These are phyloP conservation scores for Hirsutella rhossiliensis DNA, from an alignment of 2,329 filamentous ascomycete genomes.

Conservation along the genomic window DNA sequence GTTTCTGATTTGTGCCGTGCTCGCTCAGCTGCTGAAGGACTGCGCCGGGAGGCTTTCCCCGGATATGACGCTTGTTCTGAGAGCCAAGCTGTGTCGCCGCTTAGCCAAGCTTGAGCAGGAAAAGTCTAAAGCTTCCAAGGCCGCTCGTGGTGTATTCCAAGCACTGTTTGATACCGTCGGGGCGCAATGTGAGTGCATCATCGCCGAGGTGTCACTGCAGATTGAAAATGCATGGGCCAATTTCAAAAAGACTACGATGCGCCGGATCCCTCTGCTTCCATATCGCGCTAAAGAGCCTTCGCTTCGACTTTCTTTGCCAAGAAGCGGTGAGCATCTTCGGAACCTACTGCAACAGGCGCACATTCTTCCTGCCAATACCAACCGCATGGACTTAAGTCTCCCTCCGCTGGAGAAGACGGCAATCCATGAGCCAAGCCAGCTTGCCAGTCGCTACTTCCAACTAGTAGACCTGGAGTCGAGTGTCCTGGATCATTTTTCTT, in stretches of 20 bases:
- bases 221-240: slow-evolving; percentile 18
- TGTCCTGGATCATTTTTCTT: background rate
- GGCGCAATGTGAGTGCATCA: background rate
- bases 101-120: slow-evolving; percentile 41
- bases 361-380: background rate
- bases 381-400: background rate
- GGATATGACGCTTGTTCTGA: slow-evolving; percentile 9
- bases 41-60: slow-evolving; percentile 5
- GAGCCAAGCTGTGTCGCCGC: slow-evolving; percentile 42
- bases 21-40: slow-evolving; percentile 34
- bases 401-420: background rate
- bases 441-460: background rate
- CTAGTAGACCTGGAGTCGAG: slow-evolving; percentile 2
- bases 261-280: slow-evolving; percentile 29
- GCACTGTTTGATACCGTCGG: background rate
- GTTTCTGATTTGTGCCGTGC: slow-evolving; percentile 34
- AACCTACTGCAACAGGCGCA: background rate
- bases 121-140: background rate
- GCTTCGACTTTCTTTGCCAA: slow-evolving; percentile 23
- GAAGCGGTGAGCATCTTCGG: slow-evolving; percentile 24
- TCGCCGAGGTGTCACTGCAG: background rate
- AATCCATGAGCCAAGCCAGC: background rate
- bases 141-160: background rate
- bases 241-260: slow-evolving; percentile 24
- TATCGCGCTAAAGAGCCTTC: slow-evolving; percentile 17